Percentiles rank a stretch among this genome's conserved stretches.
Evolutionary conservation across 768 basidiomycete genomes (phyloP).

Genomic region (Phallus indusiatus): DNA sequence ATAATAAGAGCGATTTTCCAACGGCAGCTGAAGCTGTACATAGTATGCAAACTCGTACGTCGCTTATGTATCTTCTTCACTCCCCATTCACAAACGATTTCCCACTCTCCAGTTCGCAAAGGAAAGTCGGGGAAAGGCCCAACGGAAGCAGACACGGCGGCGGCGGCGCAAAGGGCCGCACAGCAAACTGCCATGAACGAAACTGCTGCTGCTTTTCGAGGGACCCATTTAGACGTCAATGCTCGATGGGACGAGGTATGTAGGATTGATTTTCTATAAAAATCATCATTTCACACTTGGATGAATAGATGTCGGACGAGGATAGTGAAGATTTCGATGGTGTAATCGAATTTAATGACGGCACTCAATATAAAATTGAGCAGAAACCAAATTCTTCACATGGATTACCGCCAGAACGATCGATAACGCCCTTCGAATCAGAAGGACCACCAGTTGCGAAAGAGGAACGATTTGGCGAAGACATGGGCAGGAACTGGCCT

Average conservation of each 20-base stretch:
- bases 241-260: slow-evolving; percentile 97
- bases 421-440: slow-evolving; percentile 11
- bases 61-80: neutral
- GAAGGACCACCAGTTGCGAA: slow-evolving; percentile 50
- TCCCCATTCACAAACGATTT: neutral
- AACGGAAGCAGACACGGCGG: slow-evolving; percentile 41
- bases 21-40: slow-evolving; percentile 94
- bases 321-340: slow-evolving; percentile 83
- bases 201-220: slow-evolving; percentile 90
- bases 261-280: slow-evolving; percentile 2
- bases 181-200: slow-evolving; percentile 62
- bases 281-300: neutral
- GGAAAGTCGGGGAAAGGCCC: slow-evolving; percentile 26
- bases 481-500: slow-evolving; percentile 97
- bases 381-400: slow-evolving; percentile 16
- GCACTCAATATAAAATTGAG: slow-evolving; percentile 81
- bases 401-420: slow-evolving; percentile 8
- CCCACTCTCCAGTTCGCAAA: slow-evolving; percentile 10
- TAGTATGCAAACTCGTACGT: slow-evolving; percentile 35
- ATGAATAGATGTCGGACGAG: slow-evolving; percentile 74
- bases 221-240: slow-evolving; percentile 88
- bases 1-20: slow-evolving; percentile 69
- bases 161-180: slow-evolving; percentile 24
- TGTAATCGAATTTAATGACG: slow-evolving; percentile 94
- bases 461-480: slow-evolving; percentile 84